A percentile compares a stretch with the other conserved stretches of the same genome.
Conservation (phyloP, 305 asterid species). For the Ilex paraguariensis region DNA sequence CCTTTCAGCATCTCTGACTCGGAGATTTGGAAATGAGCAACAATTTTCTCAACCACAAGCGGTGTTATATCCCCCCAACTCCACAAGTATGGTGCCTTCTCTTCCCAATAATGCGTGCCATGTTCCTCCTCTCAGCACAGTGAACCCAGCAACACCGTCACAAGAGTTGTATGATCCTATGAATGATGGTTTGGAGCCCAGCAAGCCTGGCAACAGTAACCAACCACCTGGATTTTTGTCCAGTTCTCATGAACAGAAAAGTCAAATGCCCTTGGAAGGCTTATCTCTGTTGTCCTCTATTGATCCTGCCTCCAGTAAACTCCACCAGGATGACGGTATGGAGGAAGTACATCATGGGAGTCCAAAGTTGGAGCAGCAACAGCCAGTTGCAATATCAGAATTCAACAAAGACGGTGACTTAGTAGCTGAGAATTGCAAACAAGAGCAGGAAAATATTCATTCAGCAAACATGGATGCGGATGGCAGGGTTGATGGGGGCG, state of each 20-base stretch:
- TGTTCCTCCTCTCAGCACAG: slow-evolving; percentile 15
- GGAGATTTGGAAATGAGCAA: slow-evolving; percentile 30
- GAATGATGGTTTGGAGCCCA: slow-evolving; percentile 15
- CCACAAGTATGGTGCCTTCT: slow-evolving; percentile 27
- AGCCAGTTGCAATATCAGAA: slow-evolving; percentile 23
- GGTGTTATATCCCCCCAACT: slow-evolving; percentile 25
- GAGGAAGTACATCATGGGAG: slow-evolving; percentile 9
- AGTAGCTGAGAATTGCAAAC: slow-evolving; percentile 20
- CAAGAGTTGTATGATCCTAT: slow-evolving; percentile 20
- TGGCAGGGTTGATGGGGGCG: slow-evolving; percentile 46
- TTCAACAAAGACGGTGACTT: slow-evolving; percentile 16
- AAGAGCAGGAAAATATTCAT: slow-evolving; percentile 32
- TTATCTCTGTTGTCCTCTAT: slow-evolving; percentile 21
- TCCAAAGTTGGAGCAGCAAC: slow-evolving; percentile 30
- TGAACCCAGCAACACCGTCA: slow-evolving; percentile 16
- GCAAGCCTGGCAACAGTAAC: slow-evolving; percentile 17
- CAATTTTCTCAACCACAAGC: slow-evolving; percentile 25
- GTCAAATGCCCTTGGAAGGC: slow-evolving; percentile 24
- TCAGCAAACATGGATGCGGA: slow-evolving; percentile 34
- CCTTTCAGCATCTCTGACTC: slow-evolving; percentile 22
- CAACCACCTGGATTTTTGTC: slow-evolving; percentile 16
- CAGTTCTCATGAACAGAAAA: slow-evolving; percentile 22
- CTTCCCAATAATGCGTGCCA: slow-evolving; percentile 18
- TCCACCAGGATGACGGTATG: slow-evolving; percentile 12
- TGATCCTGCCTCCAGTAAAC: slow-evolving; percentile 18